Evolutionary conservation across 441 rosid genomes (phyloP).

Genomic region (Capsella rubella): DNA sequence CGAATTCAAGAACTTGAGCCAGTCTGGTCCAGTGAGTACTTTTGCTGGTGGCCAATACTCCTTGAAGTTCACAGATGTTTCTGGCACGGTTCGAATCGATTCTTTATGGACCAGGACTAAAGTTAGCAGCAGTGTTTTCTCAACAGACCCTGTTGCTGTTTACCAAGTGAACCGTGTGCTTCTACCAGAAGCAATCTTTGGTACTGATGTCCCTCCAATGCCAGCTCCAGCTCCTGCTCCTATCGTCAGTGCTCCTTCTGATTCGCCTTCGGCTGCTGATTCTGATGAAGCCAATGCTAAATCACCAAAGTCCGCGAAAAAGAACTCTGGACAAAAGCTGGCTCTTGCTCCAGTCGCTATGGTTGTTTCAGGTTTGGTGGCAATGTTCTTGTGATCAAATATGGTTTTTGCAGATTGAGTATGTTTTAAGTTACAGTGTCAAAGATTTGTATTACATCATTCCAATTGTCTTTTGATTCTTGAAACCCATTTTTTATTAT

Average conservation of each 20-base stretch:
- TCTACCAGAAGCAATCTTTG: conserved; percentile 88
- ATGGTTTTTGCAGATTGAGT: conserved; percentile 42
- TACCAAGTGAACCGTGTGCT: conserved; percentile 83
- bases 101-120: conserved; percentile 86
- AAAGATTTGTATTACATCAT: conserved; percentile 40
- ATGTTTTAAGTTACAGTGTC: conserved; percentile 31
- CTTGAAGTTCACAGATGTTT: conserved; percentile 71
- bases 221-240: conserved; percentile 92
- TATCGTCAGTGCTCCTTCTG: conserved; percentile 62
- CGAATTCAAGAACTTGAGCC: conserved; percentile 85
- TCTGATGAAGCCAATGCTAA: conserved; percentile 34
- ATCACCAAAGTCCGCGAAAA: conserved; percentile 52
- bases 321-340: conserved; percentile 50
- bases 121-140: conserved; percentile 78
- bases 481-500: conserved; percentile 39
- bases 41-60: conserved; percentile 76
- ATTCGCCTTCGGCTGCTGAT: conserved; percentile 60
- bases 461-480: conserved; percentile 28
- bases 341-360: conserved; percentile 49
- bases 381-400: conserved; percentile 53
- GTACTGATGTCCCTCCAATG: conserved; percentile 88
- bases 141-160: conserved; percentile 83
- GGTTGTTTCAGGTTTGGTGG: conserved; percentile 55
- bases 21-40: conserved; percentile 62
- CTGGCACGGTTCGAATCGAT: conserved; percentile 71